phyloP scores from a whole-genome alignment of 257 asterid species.

The Echites panduratus region DNA sequence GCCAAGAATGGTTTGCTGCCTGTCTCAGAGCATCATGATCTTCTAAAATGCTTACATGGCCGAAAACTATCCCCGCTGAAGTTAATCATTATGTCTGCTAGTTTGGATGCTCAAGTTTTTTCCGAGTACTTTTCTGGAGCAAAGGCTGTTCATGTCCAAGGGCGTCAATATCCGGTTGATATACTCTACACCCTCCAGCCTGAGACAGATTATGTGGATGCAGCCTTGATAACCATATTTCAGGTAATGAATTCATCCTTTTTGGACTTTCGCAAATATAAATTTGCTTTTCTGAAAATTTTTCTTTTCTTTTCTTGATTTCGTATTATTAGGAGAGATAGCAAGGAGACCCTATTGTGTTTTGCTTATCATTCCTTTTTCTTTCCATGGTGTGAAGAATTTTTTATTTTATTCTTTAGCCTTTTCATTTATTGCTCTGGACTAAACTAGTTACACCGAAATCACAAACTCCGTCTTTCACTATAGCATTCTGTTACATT shows the following conservation, averaged over 20 bases:
- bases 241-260: constrained; percentile 47
- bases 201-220: constrained; percentile 86
- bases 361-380: not conserved
- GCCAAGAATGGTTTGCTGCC: constrained; percentile 26
- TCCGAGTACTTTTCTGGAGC: constrained; percentile 91
- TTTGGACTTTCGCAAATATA: not conserved
- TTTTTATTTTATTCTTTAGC: not conserved
- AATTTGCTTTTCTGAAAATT: not conserved
- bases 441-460: not conserved
- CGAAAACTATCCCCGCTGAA: constrained; percentile 61
- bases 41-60: constrained; percentile 36
- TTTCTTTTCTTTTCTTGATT: not conserved
- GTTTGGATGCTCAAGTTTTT: constrained; percentile 79
- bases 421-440: not conserved
- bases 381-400: not conserved
- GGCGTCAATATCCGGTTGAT: constrained; percentile 85
- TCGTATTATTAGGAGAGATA: not conserved
- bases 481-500: not conserved
- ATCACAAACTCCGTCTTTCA: not conserved
- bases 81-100: constrained; percentile 92
- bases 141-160: constrained; percentile 91
- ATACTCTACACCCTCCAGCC: constrained; percentile 69
- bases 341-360: not conserved
- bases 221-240: constrained; percentile 82
- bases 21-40: constrained; percentile 31